phyloP scores from a whole-genome alignment of 805 yeast species.

The Metschnikowia reukaufii region DNA sequence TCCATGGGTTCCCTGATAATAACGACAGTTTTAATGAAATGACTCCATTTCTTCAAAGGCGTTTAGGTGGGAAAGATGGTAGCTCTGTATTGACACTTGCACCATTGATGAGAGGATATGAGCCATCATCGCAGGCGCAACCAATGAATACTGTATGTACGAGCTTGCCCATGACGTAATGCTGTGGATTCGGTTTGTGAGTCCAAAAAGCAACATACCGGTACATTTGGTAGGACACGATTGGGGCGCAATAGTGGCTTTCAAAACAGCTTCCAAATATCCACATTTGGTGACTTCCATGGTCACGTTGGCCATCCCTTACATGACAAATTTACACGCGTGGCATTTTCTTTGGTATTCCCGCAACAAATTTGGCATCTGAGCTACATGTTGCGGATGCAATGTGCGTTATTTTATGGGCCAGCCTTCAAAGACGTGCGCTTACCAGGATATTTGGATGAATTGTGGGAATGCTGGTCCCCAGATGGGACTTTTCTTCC shows the following conservation, averaged over 20 bases:
- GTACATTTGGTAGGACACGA: conserved; percentile 45
- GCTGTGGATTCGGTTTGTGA: conserved; percentile 31
- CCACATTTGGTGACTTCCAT: conserved; percentile 36
- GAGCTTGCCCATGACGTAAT: conserved; percentile 36
- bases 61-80: conserved; percentile 20
- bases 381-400: conserved; percentile 41
- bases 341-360: conserved; percentile 31
- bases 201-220: conserved; percentile 23
- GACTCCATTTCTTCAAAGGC: conserved; percentile 22
- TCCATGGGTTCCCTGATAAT: conserved; percentile 44
- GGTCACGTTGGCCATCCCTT: conserved; percentile 42
- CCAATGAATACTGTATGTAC: conserved; percentile 25
- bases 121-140: conserved; percentile 29
- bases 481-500: conserved; percentile 33
- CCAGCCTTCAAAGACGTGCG: conserved; percentile 16
- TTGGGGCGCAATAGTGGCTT: conserved; percentile 44
- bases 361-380: conserved; percentile 38
- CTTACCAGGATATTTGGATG: conserved; percentile 29
- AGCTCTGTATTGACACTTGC: conserved; percentile 25
- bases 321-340: conserved; percentile 26
- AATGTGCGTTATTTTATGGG: conserved; percentile 25
- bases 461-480: conserved; percentile 42
- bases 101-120: conserved; percentile 42
- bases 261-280: conserved; percentile 33
- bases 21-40: conserved; percentile 28